Conservation (phyloP, 805 yeast genomes). For the Kuraishia piskuri region DNA sequence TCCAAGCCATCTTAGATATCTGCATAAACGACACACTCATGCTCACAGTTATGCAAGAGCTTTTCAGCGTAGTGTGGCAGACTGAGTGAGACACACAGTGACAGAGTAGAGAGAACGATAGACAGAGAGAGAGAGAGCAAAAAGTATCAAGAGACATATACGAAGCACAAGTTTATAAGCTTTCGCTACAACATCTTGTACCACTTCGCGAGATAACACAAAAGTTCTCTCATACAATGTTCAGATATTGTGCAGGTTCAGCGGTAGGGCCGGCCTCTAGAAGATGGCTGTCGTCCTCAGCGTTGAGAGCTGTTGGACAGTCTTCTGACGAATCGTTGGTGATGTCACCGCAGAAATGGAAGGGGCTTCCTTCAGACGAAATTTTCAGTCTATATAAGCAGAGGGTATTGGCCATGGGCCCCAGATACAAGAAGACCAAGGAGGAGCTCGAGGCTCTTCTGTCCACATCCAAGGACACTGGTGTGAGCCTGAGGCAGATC, state of each 20-base stretch:
- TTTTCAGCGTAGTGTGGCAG: neutral
- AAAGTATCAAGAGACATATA: neutral
- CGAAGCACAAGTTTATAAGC: too few relatives aligned
- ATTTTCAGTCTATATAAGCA: constrained; percentile 53
- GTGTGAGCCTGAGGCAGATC: constrained; percentile 19
- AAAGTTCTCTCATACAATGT: too few relatives aligned
- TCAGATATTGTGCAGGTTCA: neutral
- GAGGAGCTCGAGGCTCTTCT: constrained; percentile 52
- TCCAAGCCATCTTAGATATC: too few relatives aligned
- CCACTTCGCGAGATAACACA: too few relatives aligned
- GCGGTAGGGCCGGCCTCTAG: neutral
- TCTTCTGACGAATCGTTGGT: constrained; percentile 23
- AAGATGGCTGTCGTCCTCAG: neutral
- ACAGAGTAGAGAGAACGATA: neutral
- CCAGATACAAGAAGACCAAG: constrained; percentile 36
- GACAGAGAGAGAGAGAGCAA: neutral
- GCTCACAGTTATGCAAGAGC: neutral
- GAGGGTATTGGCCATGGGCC: constrained; percentile 47
- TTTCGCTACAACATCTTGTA: too few relatives aligned
- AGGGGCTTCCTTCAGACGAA: constrained; percentile 54
- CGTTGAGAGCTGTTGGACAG: neutral
- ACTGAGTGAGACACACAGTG: neutral
- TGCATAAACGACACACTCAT: neutral
- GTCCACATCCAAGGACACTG: constrained; percentile 34
- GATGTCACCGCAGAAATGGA: constrained; percentile 63